Conservation (phyloP, 1,284 basidiomycete genomes). For the Rhodotorula sp. region DNA sequence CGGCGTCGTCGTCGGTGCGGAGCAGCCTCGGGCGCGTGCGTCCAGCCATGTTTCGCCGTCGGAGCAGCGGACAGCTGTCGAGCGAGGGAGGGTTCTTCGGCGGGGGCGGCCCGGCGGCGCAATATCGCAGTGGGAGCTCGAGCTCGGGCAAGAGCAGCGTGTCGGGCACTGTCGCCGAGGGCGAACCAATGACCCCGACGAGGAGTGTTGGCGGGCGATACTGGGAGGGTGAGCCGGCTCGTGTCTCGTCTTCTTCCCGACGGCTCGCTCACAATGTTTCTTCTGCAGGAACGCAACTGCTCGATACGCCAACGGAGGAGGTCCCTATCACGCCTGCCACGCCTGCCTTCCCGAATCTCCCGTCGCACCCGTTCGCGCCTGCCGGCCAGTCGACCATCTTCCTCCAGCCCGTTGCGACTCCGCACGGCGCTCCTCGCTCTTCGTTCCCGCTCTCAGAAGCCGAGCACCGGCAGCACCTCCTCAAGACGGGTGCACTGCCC, state of each 20-base stretch:
- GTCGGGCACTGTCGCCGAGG: constrained; percentile 17
- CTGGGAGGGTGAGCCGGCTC: constrained; percentile 28
- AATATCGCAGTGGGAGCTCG: constrained; percentile 36
- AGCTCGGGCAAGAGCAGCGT: constrained; percentile 21
- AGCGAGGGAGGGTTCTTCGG: constrained; percentile 35
- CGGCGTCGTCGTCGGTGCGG: constrained; percentile 3
- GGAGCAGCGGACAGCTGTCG: constrained; percentile 44
- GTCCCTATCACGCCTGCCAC: constrained; percentile 35
- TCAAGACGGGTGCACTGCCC: not conserved
- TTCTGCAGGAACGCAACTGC: constrained; percentile 27
- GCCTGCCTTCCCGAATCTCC: constrained; percentile 30
- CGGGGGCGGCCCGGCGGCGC: not conserved
- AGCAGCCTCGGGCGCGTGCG: constrained; percentile 14
- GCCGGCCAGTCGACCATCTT: constrained; percentile 17
- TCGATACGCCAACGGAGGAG: constrained; percentile 36
- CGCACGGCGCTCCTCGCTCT: constrained; percentile 21
- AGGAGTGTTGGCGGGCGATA: constrained; percentile 20
- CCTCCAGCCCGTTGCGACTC: constrained; percentile 23
- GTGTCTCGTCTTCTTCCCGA: not conserved
- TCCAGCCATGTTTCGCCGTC: constrained; percentile 38
- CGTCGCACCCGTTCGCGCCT: constrained; percentile 10
- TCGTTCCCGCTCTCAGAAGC: constrained; percentile 37
- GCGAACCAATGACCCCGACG: constrained; percentile 43
- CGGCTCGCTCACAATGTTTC: not conserved
- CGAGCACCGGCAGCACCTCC: constrained; percentile 19